Percentiles rank a stretch among this genome's conserved stretches.
Conservation (phyloP, 2,329 filamentous ascomycete species). For the Aschersonia sp. region DNA sequence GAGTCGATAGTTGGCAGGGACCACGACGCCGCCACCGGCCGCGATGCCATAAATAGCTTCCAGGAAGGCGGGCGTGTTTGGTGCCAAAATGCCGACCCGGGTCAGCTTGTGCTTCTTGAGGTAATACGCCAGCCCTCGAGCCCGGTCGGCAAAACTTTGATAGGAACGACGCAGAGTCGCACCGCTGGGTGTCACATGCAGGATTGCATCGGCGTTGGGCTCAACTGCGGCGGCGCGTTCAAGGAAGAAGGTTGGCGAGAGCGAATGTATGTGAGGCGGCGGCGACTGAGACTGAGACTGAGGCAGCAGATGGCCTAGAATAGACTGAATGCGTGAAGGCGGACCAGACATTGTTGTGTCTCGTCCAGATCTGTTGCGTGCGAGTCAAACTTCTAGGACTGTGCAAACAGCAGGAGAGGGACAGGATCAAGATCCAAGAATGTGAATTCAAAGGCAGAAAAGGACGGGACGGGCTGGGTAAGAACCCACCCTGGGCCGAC, state of each 20-base stretch:
- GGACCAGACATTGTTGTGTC: constrained; percentile 44
- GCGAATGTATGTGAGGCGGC: constrained; percentile 53
- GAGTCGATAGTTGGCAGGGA: constrained; percentile 49
- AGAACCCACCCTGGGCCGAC: too few relatives aligned
- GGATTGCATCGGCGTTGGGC: constrained; percentile 70
- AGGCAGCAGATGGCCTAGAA: constrained; percentile 35
- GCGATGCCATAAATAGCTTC: constrained; percentile 81
- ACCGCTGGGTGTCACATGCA: constrained; percentile 70
- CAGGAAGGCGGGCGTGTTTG: constrained; percentile 90
- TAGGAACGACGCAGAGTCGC: constrained; percentile 65
- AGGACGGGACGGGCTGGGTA: too few relatives aligned
- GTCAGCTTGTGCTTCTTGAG: constrained; percentile 58
- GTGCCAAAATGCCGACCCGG: constrained; percentile 71
- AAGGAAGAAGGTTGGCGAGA: constrained; percentile 79
- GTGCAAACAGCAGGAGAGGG: too few relatives aligned
- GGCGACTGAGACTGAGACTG: constrained; percentile 17
- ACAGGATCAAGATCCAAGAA: too few relatives aligned
- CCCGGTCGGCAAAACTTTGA: constrained; percentile 68
- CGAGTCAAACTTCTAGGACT: too few relatives aligned
- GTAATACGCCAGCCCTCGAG: constrained; percentile 78
- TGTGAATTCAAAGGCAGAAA: too few relatives aligned
- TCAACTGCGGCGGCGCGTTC: constrained; percentile 79
- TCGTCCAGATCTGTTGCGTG: neutral
- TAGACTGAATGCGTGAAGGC: constrained; percentile 42
- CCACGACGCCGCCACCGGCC: constrained; percentile 65